Evolutionary conservation across 225 moss, liverwort and hornwort species (phyloP).

Genomic region (Marchantia paleacea): DNA sequence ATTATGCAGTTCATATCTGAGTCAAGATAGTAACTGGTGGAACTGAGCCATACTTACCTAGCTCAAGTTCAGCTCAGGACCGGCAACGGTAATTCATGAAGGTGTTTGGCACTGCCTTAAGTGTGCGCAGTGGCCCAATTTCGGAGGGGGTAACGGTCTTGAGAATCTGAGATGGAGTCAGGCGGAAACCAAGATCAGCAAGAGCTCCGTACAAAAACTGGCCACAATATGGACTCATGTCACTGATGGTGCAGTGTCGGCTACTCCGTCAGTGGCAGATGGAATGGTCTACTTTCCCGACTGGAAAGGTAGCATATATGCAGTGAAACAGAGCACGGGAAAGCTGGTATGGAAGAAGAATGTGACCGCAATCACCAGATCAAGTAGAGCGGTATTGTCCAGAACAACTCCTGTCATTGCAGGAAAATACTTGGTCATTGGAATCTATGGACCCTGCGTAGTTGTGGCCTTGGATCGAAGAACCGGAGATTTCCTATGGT

Average conservation of each 20-base stretch:
- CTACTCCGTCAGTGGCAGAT: neutral
- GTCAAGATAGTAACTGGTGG: too few species aligned
- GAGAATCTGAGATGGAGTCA: neutral
- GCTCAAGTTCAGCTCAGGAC: too few species aligned
- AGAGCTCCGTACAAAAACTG: neutral
- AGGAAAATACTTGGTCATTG: neutral
- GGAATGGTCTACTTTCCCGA: conserved; percentile 13
- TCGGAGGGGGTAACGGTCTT: neutral
- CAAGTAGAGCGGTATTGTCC: too few species aligned
- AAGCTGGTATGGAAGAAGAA: conserved; percentile 1
- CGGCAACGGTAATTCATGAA: too few species aligned
- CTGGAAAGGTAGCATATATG: neutral
- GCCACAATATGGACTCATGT: neutral
- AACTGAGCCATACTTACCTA: too few species aligned
- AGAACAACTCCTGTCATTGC: neutral
- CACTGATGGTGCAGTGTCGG: neutral
- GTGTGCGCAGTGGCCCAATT: conserved; percentile 6
- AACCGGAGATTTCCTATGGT: neutral
- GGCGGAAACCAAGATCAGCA: neutral
- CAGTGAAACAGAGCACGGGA: neutral
- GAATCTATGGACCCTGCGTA: neutral
- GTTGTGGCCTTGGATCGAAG: neutral
- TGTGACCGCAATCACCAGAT: neutral
- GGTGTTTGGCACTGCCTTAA: too few species aligned
- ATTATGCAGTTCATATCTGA: too few species aligned